A percentile compares a stretch with the other conserved stretches of the same genome.
Evolutionary conservation across 352 stramenopile genomes (phyloP).

Genomic region (Phytophthora nicotianae): DNA sequence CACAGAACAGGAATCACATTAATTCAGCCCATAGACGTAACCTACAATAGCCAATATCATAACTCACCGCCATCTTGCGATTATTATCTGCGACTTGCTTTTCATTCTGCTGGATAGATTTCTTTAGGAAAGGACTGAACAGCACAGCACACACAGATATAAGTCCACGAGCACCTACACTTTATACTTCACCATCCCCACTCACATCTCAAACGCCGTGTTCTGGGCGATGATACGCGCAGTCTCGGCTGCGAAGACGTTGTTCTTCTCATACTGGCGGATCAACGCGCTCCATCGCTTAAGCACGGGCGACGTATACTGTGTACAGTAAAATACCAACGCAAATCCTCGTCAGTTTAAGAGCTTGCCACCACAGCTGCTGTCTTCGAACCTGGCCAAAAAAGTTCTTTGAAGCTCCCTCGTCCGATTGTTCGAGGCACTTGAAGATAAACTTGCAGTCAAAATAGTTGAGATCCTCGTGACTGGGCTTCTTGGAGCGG

Average conservation of each 20-base stretch:
- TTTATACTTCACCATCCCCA: conserved; percentile 1
- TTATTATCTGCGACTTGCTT: conserved; percentile 85
- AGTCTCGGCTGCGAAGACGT: conserved; percentile 75
- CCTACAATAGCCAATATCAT: neutral
- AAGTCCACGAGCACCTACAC: neutral
- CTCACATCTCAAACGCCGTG: conserved; percentile 79
- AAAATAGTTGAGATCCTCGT: conserved; percentile 76
- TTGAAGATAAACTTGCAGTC: conserved; percentile 75
- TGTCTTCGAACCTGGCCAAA: conserved; percentile 61
- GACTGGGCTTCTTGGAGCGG: conserved; percentile 45
- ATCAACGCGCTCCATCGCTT: conserved; percentile 74
- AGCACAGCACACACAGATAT: conserved; percentile 6
- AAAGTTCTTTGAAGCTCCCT: conserved; percentile 71
- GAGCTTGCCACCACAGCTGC: neutral
- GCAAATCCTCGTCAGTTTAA: neutral
- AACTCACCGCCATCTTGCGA: conserved; percentile 67
- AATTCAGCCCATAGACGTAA: conserved; percentile 1
- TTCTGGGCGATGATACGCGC: conserved; percentile 78
- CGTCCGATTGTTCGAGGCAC: conserved; percentile 64
- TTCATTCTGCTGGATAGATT: conserved; percentile 79
- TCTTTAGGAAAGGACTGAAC: conserved; percentile 76
- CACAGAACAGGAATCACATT: neutral
- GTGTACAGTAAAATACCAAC: neutral
- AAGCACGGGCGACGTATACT: conserved; percentile 80
- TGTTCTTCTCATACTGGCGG: conserved; percentile 80